These are phyloP conservation scores for Starmera dryadoides DNA, from an alignment of 805 yeast genomes.

Conservation along the genomic window DNA sequence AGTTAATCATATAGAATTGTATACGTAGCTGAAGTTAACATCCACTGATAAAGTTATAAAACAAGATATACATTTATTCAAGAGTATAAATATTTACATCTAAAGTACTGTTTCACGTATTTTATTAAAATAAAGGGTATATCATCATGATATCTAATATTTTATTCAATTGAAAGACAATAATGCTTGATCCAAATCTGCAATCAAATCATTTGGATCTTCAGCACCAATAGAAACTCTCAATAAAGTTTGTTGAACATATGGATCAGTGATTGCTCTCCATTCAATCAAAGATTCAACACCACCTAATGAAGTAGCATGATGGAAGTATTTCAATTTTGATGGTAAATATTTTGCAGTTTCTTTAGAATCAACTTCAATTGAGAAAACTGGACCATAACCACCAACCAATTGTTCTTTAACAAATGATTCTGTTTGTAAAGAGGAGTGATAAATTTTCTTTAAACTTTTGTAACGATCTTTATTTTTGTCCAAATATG, in stretches of 20 bases:
- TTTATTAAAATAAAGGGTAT: no score
- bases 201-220: conserved; percentile 66
- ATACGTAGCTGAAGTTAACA: no score
- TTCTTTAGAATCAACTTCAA: conserved; percentile 41
- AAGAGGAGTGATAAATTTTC: conserved; percentile 61
- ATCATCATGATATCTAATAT: no score
- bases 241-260: conserved; percentile 48
- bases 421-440: conserved; percentile 67
- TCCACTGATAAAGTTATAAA: no score
- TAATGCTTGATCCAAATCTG: conserved; percentile 64
- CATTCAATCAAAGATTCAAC: conserved; percentile 88
- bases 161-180: conserved; percentile 1
- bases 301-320: conserved; percentile 92
- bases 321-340: conserved; percentile 64
- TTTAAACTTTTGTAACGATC: conserved; percentile 40
- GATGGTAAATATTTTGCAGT: conserved; percentile 61
- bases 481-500: conserved; percentile 45
- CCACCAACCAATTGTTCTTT: conserved; percentile 60
- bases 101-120: no score
- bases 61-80: no score
- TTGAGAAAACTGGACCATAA: conserved; percentile 69
- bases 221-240: conserved; percentile 82
- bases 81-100: no score
- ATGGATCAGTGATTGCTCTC: conserved; percentile 69
- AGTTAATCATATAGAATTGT: no score